These are phyloP conservation scores for Cryptococcus sp. DNA, from an alignment of 1,284 basidiomycete genomes.

Conservation along the genomic window DNA sequence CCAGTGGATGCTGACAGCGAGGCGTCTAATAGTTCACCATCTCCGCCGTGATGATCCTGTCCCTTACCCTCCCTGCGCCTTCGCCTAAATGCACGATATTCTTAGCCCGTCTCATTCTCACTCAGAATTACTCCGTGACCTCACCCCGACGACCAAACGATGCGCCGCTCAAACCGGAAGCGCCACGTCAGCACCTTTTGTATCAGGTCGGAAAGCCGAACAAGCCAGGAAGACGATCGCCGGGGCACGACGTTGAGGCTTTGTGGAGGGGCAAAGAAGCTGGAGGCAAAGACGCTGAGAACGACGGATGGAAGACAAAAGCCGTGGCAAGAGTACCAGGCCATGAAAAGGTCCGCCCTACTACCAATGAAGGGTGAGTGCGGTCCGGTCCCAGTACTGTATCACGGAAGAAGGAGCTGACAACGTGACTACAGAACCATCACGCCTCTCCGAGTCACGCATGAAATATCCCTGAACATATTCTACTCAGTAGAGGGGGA, in stretches of 20 bases:
- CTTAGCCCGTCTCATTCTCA: slow-evolving; percentile 44
- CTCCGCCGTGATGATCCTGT: slow-evolving; percentile 40
- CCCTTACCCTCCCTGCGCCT: slow-evolving; percentile 38
- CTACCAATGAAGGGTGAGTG: slow-evolving; percentile 47
- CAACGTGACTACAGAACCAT: slow-evolving; percentile 31
- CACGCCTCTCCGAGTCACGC: slow-evolving; percentile 48
- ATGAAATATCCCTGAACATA: slow-evolving; percentile 46
- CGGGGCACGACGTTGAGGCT: slow-evolving; percentile 29
- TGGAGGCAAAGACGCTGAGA: slow-evolving; percentile 19
- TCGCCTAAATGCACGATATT: slow-evolving; percentile 46
- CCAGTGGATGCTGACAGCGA: not conserved
- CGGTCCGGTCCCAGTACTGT: not conserved
- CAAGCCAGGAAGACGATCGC: slow-evolving; percentile 29
- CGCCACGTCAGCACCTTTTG: slow-evolving; percentile 35
- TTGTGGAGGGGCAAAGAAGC: slow-evolving; percentile 45
- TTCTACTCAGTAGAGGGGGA: slow-evolving; percentile 49
- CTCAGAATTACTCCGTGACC: slow-evolving; percentile 41
- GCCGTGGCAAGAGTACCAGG: slow-evolving; percentile 47
- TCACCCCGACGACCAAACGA: slow-evolving; percentile 47
- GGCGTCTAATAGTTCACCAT: slow-evolving; percentile 38
- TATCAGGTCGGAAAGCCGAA: slow-evolving; percentile 44
- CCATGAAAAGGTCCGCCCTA: slow-evolving; percentile 50
- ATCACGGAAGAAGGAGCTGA: slow-evolving; percentile 6
- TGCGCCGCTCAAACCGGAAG: slow-evolving; percentile 34
- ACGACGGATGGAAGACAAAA: slow-evolving; percentile 33